Conservation (phyloP, 2,329 filamentous ascomycete species). For the Cordyceps fumosorosea region DNA sequence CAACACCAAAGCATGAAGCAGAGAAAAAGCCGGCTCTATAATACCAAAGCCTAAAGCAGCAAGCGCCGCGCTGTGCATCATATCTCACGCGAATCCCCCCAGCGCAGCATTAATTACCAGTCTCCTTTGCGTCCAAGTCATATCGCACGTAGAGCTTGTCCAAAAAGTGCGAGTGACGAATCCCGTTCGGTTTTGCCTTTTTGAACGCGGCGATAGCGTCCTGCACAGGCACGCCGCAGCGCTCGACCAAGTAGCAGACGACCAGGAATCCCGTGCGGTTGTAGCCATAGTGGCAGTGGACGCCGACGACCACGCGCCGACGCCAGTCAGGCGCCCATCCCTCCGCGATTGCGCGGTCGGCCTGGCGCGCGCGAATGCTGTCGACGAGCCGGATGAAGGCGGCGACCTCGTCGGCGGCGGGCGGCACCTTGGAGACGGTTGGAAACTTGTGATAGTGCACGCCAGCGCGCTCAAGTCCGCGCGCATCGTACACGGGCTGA, state of each 20-base stretch:
- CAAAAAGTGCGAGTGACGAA: slow-evolving; percentile 83
- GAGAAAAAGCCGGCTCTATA: background rate
- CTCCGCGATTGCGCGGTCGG: slow-evolving; percentile 27
- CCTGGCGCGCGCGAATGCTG: slow-evolving; percentile 49
- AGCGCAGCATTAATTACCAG: background rate
- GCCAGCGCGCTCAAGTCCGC: slow-evolving; percentile 57
- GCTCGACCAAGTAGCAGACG: slow-evolving; percentile 83
- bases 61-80: background rate
- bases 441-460: slow-evolving; percentile 80
- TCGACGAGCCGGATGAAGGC: slow-evolving; percentile 53
- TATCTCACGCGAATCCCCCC: background rate
- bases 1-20: background rate
- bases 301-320: slow-evolving; percentile 53
- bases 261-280: slow-evolving; percentile 92
- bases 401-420: slow-evolving; percentile 48
- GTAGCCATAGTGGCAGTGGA: slow-evolving; percentile 95
- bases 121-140: slow-evolving; percentile 22
- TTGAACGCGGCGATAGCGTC: slow-evolving; percentile 77
- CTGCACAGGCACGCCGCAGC: slow-evolving; percentile 62
- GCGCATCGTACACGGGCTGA: slow-evolving; percentile 79
- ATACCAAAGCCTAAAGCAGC: background rate
- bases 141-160: slow-evolving; percentile 80
- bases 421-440: slow-evolving; percentile 86
- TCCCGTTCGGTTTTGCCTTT: slow-evolving; percentile 67
- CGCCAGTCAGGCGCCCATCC: slow-evolving; percentile 33